Conservation (phyloP, 1,284 basidiomycete genomes). For the Melampsora americana region DNA sequence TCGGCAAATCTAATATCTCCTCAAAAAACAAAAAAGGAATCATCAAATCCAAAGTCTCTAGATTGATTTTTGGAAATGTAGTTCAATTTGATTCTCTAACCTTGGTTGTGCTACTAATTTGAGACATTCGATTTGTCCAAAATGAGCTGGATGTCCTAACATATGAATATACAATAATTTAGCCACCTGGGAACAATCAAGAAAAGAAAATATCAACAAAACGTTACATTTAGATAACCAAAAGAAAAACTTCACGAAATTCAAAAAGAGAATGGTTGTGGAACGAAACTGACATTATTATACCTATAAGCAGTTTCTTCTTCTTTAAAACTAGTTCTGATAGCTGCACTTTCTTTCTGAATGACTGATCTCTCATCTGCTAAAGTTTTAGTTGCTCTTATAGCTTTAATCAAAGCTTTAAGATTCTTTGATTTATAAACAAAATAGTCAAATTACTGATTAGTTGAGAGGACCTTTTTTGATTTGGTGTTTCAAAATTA, state of each 20-base stretch:
- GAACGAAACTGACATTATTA: slow-evolving; percentile 44
- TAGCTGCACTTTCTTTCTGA: slow-evolving; percentile 96
- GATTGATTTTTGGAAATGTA: neutral
- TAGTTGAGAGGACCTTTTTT: too few species aligned
- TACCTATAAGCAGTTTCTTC: slow-evolving; percentile 59
- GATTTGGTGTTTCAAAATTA: too few species aligned
- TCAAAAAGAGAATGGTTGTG: neutral
- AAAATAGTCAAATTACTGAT: too few species aligned
- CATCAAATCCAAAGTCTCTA: neutral
- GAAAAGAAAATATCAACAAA: too few species aligned
- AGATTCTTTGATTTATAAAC: slow-evolving; percentile 49
- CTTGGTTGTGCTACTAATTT: slow-evolving; percentile 97
- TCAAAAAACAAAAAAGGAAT: neutral
- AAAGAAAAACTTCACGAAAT: too few species aligned
- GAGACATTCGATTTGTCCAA: slow-evolving; percentile 98
- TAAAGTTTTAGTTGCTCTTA: slow-evolving; percentile 70
- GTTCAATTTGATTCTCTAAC: slow-evolving; percentile 38
- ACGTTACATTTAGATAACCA: too few species aligned
- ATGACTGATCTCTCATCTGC: slow-evolving; percentile 97
- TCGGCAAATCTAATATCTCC: slow-evolving; percentile 67
- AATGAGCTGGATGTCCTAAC: slow-evolving; percentile 98
- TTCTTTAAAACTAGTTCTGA: slow-evolving; percentile 94
- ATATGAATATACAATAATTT: slow-evolving; percentile 99
- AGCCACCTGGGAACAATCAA: slow-evolving; percentile 75
- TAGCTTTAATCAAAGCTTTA: slow-evolving; percentile 56